Conservation (phyloP, 805 yeast species). For the Ascoidea tarda region DNA sequence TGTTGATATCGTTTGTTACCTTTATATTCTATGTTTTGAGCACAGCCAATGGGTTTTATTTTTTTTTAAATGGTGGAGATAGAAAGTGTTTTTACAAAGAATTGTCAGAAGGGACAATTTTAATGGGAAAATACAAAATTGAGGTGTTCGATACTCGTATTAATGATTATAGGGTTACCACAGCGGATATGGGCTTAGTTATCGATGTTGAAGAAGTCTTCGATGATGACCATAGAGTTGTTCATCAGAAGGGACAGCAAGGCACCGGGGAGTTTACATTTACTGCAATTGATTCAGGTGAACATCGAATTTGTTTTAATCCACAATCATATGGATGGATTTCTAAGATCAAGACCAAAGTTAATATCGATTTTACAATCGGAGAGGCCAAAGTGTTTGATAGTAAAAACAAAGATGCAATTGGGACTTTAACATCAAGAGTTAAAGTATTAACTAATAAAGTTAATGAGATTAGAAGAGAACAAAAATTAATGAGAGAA, state of each 20-base stretch:
- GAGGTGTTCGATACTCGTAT: slow-evolving; percentile 27
- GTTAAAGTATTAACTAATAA: slow-evolving; percentile 42
- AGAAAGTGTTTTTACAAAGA: slow-evolving; percentile 45
- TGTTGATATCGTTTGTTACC: no score
- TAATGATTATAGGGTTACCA: slow-evolving; percentile 18
- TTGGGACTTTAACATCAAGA: slow-evolving; percentile 39
- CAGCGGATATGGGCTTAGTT: slow-evolving; percentile 23
- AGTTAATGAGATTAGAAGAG: slow-evolving; percentile 46
- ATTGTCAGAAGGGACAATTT: slow-evolving; percentile 31
- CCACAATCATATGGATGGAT: slow-evolving; percentile 48
- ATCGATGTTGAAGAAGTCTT: slow-evolving; percentile 49
- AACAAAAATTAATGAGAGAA: slow-evolving; percentile 56
- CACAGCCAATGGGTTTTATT: slow-evolving; percentile 27
- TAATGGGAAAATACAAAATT: slow-evolving; percentile 34
- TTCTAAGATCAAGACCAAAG: slow-evolving; percentile 38
- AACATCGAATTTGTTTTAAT: slow-evolving; percentile 59
- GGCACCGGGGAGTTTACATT: slow-evolving; percentile 60
- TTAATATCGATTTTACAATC: slow-evolving; percentile 49
- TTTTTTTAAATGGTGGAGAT: slow-evolving; percentile 35
- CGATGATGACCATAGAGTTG: slow-evolving; percentile 66
- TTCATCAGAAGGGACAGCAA: slow-evolving; percentile 43
- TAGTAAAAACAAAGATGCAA: slow-evolving; percentile 47
- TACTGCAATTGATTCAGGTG: slow-evolving; percentile 64
- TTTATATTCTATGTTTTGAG: not conserved
- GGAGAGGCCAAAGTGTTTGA: slow-evolving; percentile 57